Evolutionary conservation across 306 rosid species (phyloP).

Genomic region (Begonia fuchsioides): DNA sequence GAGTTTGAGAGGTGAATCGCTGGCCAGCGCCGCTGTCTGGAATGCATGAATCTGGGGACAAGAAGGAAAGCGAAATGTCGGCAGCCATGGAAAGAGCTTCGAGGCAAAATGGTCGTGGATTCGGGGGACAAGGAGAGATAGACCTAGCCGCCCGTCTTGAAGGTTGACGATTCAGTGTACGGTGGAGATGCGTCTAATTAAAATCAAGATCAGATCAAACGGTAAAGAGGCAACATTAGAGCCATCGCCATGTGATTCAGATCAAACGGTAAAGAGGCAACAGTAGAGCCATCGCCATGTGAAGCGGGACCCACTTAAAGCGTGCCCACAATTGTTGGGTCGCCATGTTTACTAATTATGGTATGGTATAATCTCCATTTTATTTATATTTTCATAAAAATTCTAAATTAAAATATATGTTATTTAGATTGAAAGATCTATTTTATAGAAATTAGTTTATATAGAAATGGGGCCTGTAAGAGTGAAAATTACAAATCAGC

Average conservation of each 20-base stretch:
- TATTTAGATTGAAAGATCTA: too few relatives aligned
- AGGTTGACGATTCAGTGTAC: constrained; percentile 16
- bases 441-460: too few relatives aligned
- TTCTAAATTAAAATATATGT: too few relatives aligned
- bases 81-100: constrained; percentile 36
- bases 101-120: constrained; percentile 42
- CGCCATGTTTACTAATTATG: too few relatives aligned
- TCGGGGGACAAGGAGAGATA: constrained; percentile 76
- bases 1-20: background rate
- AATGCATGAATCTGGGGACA: constrained; percentile 1
- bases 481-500: too few relatives aligned
- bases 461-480: too few relatives aligned
- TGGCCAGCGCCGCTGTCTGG: constrained; percentile 1
- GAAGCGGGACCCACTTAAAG: constrained; percentile 16
- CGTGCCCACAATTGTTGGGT: constrained; percentile 20
- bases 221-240: too few relatives aligned
- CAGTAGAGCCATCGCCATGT: constrained; percentile 39
- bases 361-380: too few relatives aligned
- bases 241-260: too few relatives aligned
- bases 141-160: constrained; percentile 35
- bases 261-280: background rate
- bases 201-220: too few relatives aligned
- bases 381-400: too few relatives aligned
- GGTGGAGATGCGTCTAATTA: constrained; percentile 27
- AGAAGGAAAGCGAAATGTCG: constrained; percentile 4